These are phyloP conservation scores for Lobosporangium transversale DNA, from an alignment of 192 early-diverging fungal species.

Conservation along the genomic window DNA sequence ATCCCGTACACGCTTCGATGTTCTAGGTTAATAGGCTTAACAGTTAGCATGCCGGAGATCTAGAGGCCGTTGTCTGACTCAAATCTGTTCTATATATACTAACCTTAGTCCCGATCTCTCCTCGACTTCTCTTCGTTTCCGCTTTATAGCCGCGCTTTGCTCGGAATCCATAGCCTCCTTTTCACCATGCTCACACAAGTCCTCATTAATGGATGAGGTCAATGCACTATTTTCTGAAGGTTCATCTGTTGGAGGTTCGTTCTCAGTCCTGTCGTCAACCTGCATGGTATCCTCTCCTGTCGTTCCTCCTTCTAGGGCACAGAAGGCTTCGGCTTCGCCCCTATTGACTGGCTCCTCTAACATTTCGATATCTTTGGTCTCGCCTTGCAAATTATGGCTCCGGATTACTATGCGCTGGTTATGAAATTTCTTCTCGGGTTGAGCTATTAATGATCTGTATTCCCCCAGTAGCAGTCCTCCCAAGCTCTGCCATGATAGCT, in stretches of 20 bases:
- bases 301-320: neutral
- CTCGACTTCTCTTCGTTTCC: constrained; percentile 45
- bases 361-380: constrained; percentile 28
- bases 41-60: too few relatives aligned
- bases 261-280: neutral
- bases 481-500: constrained; percentile 19
- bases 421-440: constrained; percentile 7
- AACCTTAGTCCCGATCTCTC: constrained; percentile 48
- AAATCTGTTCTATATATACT: too few relatives aligned
- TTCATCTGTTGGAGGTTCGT: constrained; percentile 1
- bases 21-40: too few relatives aligned
- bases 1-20: constrained; percentile 45
- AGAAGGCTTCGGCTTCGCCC: neutral
- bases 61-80: too few relatives aligned
- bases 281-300: neutral
- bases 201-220: neutral
- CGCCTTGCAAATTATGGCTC: constrained; percentile 1
- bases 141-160: constrained; percentile 25
- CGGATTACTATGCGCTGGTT: constrained; percentile 21
- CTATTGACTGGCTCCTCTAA: neutral
- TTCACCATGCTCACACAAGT: neutral
- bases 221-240: neutral
- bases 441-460: constrained; percentile 11
- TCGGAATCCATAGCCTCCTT: constrained; percentile 31
- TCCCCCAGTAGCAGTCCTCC: constrained; percentile 33